A percentile compares a stretch with the other conserved stretches of the same genome.
These are phyloP conservation scores for Abrus precatorius DNA, from an alignment of 306 rosid species.

Conservation along the genomic window DNA sequence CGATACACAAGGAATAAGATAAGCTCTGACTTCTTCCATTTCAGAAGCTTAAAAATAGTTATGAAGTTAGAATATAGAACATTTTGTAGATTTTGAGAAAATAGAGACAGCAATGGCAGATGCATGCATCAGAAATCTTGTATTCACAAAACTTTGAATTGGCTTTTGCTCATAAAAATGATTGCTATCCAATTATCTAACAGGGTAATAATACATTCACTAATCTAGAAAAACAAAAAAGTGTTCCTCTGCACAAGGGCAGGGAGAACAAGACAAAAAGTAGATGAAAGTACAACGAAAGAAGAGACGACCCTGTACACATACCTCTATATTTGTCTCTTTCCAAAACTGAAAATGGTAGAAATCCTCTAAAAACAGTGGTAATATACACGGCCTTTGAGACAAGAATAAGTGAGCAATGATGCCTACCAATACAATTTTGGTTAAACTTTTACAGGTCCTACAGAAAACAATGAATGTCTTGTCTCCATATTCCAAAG, in stretches of 20 bases:
- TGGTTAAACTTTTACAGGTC: slow-evolving; percentile 60
- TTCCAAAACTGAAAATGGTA: slow-evolving; percentile 52
- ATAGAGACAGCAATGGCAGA: slow-evolving; percentile 49
- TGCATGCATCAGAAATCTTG: slow-evolving; percentile 65
- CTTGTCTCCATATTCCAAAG: slow-evolving; percentile 59
- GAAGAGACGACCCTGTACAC: slow-evolving; percentile 95
- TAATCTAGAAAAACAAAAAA: slow-evolving; percentile 71
- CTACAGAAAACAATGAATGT: slow-evolving; percentile 58
- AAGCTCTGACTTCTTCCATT: slow-evolving; percentile 49
- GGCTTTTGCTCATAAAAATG: slow-evolving; percentile 80
- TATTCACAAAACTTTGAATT: slow-evolving; percentile 87
- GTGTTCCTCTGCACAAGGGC: slow-evolving; percentile 61
- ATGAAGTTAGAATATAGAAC: slow-evolving; percentile 46
- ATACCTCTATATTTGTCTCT: slow-evolving; percentile 89
- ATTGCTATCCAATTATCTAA: slow-evolving; percentile 67
- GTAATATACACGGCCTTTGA: slow-evolving; percentile 81
- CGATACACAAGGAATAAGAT: slow-evolving; percentile 29
- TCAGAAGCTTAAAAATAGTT: slow-evolving; percentile 51
- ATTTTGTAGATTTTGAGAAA: slow-evolving; percentile 51
- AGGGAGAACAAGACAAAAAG: slow-evolving; percentile 52
- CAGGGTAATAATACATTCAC: slow-evolving; percentile 79
- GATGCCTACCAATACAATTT: slow-evolving; percentile 61
- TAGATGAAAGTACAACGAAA: slow-evolving; percentile 48
- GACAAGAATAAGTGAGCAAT: slow-evolving; percentile 53
- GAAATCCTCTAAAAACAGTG: slow-evolving; percentile 65